Conservation (phyloP, 257 asterid genomes). For the Solanum rostratum region DNA sequence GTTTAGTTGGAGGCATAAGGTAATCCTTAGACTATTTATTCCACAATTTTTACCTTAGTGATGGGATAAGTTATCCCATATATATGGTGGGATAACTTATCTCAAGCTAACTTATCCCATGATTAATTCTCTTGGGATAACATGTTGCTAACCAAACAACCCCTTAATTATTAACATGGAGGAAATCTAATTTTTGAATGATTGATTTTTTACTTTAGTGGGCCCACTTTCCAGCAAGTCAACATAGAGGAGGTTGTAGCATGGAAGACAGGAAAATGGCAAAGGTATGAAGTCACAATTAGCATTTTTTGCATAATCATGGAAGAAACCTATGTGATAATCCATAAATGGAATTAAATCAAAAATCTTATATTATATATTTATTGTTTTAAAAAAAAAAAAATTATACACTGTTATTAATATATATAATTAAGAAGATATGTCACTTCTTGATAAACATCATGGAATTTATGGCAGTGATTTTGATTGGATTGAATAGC, state of each 20-base stretch:
- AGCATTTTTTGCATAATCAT: not conserved
- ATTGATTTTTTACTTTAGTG: slow-evolving; percentile 26
- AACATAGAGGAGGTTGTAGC: slow-evolving; percentile 18
- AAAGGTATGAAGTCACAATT: not conserved
- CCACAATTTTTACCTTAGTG: too few species aligned
- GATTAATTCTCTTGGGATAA: too few species aligned
- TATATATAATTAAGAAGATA: not conserved
- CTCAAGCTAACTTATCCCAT: too few species aligned
- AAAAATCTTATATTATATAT: too few species aligned
- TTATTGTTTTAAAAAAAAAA: too few species aligned
- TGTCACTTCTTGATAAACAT: not conserved
- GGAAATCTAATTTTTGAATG: too few species aligned
- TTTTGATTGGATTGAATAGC: not conserved
- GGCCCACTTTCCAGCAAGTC: slow-evolving; percentile 56
- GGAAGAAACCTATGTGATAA: not conserved
- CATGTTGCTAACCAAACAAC: too few species aligned
- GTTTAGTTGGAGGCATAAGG: too few species aligned
- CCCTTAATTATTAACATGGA: too few species aligned
- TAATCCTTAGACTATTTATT: too few species aligned
- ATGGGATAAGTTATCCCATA: too few species aligned
- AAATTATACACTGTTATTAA: not conserved
- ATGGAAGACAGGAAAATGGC: slow-evolving; percentile 19
- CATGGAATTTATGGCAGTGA: not conserved
- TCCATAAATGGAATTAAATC: not conserved
- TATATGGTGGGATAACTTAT: too few species aligned